Evolutionary conservation across 1,284 basidiomycete species (phyloP), one percentile per base, ranked within the genome.

Genomic region (Megacollybia platyphylla): DNA sequence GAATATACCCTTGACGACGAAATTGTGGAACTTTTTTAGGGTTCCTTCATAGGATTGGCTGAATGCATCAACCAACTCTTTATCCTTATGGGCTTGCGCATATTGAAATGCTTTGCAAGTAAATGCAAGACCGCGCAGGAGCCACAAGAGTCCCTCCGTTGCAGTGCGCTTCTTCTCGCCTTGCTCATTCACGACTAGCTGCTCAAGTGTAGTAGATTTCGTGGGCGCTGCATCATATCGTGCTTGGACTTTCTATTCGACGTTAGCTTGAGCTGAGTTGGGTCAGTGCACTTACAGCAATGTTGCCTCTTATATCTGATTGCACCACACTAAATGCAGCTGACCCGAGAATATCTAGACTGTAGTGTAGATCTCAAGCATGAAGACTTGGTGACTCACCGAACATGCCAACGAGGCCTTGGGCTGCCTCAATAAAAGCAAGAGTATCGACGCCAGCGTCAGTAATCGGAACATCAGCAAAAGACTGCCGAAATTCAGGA

Each of bases 121-220:
- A 66, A 99, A 98, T 38, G 82, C 76, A 45, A 96, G 76, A 3
- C 91, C 94, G 30, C 89, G 79, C 44, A 80, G 68, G 40, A 98
- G 73, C 94, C 93, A 98, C 63, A 97, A 68, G 43, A 97, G 72
- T 11, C 89, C 92, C 53, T 96, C 85, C 0, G 92, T 96, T 3
- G 93, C 90, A 0, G 75, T 74, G 9, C 76, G 72, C 62, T 92
- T 90, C 70, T 93, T 91, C 60, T 89, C 83, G 24, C 68, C 70
- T 59, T 87, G 81, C 64, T 98, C 96, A 56, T 87, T 84, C 54
- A 74, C 73, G 7, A 96, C 79, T 30, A 99, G 76, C 44, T 72
- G 65, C 62, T 98, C 87, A 32, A 99, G 75, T 1, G 94, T 97
- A 28, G 63, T 61, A 1, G 85, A 90, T 50, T 74, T 58, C 4